Base-by-base conservation (phyloP, 805 yeast genomes). In the Ogataea pignaliae region DNA sequence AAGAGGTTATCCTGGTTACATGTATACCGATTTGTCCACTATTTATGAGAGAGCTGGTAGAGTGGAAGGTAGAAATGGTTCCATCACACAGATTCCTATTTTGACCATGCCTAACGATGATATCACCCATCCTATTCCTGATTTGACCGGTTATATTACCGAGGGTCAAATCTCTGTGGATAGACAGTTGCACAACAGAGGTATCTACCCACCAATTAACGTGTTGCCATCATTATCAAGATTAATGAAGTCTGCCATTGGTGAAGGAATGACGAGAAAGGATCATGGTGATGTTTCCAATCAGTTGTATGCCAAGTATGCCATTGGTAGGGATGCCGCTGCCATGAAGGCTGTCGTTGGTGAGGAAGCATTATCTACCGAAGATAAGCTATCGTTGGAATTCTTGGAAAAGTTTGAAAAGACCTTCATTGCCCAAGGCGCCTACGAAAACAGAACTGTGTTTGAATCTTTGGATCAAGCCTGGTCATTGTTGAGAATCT, bases 281-380 rank as follows among this genome's bases (percentile, higher is more conserved):
- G 99, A 93, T 69, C 99, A 93, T 65, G 96, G 98, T 72, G 99
- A 93, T 74, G 99, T 93, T 50, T 91, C 98, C 29, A 93, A 93
- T 76, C 99, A 93, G 77, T 79, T 93, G 63, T 93, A 93, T 65
- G 99, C 99, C 60, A 93, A 93, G 71, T 93, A 93, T 67, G 99
- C 99, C 52, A 95, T 93, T 73, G 99, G 99, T 77, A 87, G 90
- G 73, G 99, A 93, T 71, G 99, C 99, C 26, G 99, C 99, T 40
- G 97, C 99, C 57, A 93, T 93, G 99, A 93, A 93, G 74, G 96
- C 99, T 12, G 99, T 93, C 55, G 99, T 93, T 58, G 99, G 99
- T 81, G 99, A 93, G 71, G 99, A 93, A 71, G 99, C 99, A 31
- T 76, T 93, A 62, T 89, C 97, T 30, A 88, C 88, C 52, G 99